Conservation (phyloP, 2,329 filamentous ascomycete species). For the Clonostachys rosea region DNA sequence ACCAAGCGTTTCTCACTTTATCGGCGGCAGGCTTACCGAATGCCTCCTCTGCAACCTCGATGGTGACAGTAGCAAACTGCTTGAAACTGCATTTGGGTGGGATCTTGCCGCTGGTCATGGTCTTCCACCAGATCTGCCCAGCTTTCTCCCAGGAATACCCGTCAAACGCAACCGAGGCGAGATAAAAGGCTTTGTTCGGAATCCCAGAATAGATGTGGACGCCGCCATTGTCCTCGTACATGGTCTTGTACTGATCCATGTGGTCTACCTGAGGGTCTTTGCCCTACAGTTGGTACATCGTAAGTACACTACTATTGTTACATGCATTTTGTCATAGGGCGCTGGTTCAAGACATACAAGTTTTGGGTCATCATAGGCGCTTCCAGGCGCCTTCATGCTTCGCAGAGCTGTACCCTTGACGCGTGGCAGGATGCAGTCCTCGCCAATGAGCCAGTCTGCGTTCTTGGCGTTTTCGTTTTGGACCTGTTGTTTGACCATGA, state of each 20-base stretch:
- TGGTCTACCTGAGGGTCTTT: slow-evolving; percentile 47
- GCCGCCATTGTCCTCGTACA: slow-evolving; percentile 42
- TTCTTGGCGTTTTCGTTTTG: slow-evolving; percentile 35
- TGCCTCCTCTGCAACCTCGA: slow-evolving; percentile 31
- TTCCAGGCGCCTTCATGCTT: slow-evolving; percentile 49
- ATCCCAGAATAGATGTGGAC: slow-evolving; percentile 54
- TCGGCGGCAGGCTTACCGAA: slow-evolving; percentile 22
- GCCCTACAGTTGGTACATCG: slow-evolving; percentile 21
- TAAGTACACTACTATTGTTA: background rate
- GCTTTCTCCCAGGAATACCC: slow-evolving; percentile 51
- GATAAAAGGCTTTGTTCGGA: slow-evolving; percentile 52
- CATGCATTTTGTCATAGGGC: too few species aligned
- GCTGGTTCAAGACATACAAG: slow-evolving; percentile 27
- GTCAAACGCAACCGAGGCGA: slow-evolving; percentile 38
- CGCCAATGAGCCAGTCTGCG: slow-evolving; percentile 51
- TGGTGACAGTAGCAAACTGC: slow-evolving; percentile 43
- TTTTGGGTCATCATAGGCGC: slow-evolving; percentile 45
- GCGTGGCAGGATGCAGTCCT: slow-evolving; percentile 43
- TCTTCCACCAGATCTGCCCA: slow-evolving; percentile 47
- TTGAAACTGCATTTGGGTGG: slow-evolving; percentile 34
- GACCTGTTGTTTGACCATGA: slow-evolving; percentile 51
- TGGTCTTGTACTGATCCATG: slow-evolving; percentile 35
- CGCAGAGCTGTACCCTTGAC: slow-evolving; percentile 47
- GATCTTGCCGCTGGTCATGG: slow-evolving; percentile 36
- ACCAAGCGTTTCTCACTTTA: slow-evolving; percentile 40